Base-by-base conservation (phyloP, 2,329 filamentous ascomycete species). In the Proliferodiscus dingleyae region DNA sequence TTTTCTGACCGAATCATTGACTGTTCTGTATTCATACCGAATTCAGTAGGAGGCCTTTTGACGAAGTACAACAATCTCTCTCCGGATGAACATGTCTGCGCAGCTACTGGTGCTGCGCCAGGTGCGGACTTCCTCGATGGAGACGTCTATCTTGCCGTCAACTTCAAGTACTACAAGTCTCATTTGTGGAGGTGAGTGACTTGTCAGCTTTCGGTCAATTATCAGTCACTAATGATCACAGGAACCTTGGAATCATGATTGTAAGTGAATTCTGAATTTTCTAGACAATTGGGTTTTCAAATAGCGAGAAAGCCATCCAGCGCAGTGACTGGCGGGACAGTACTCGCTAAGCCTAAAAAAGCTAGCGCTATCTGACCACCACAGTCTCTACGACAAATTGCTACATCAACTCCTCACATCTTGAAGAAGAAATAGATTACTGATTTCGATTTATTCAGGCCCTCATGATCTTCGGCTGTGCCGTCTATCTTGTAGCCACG, bases 171-270 rank as follows among this genome's bases (percentile, higher is more conserved):
- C 63, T 66, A 68, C 43, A 66, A 72, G 47, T 62, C 62, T 4
- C 70, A 89, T 67, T 73, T 77, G 48, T 89, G 85, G 85, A 73
- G 80, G 51, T 54, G 47, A 16, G 49, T 42, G 5, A 39, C 6
- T 3, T 5, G 11, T 24, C 4, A 23, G 13, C 18, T 22, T 11
- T 19, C 19, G 19, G 15, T 22, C 7, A 6, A 22, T 34, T 6
- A 9, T 18, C 15, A 40, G 26, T 24, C 30, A 19, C 22, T 16
- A 19, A 8, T n/a, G n/a, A n/a, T 2, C 15, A 13, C 22, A 57
- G 58, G 46, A 87, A 89, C 64, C 70, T 85, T 46, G 85, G 83
- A 39, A 83, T 89, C 49, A 67, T 89, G 47, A 67, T 85, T 40
- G 83, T n/a, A n/a, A n/a, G n/a, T n/a, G n/a, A n/a, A n/a, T n/a